phyloP scores from a whole-genome alignment of 805 yeast genomes.

The Candida tammaniensis region DNA sequence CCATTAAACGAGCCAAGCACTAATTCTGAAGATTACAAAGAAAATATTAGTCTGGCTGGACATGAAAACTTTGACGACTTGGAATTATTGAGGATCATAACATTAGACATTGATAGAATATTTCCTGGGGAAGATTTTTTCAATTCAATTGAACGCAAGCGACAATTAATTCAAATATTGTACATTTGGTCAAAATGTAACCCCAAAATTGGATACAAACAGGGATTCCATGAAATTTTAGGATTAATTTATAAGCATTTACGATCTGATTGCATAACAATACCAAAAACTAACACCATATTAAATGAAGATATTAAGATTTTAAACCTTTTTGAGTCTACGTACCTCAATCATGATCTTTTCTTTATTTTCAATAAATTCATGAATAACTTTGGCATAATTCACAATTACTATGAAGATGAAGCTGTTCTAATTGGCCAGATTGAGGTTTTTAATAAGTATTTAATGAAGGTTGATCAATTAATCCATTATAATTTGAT shows the following conservation, averaged over 20 bases:
- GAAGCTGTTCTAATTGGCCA: conserved; percentile 44
- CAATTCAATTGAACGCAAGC: conserved; percentile 21
- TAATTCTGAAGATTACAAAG: neutral
- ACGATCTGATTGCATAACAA: conserved; percentile 30
- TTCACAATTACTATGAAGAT: conserved; percentile 32
- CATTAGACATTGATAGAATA: conserved; percentile 51
- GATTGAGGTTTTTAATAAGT: conserved; percentile 46
- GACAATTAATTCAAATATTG: conserved; percentile 39
- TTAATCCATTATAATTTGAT: conserved; percentile 43
- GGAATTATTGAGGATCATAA: conserved; percentile 41
- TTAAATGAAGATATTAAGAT: conserved; percentile 31
- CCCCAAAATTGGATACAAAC: conserved; percentile 47
- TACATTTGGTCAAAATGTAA: conserved; percentile 51
- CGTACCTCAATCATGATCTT: conserved; percentile 40
- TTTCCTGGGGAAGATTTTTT: conserved; percentile 46
- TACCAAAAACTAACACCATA: conserved; percentile 24
- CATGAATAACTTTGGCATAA: conserved; percentile 39
- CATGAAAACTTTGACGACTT: too few species aligned
- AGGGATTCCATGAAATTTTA: conserved; percentile 54
- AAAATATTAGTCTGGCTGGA: too few species aligned
- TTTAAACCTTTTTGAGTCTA: conserved; percentile 35
- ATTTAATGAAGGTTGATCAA: conserved; percentile 50
- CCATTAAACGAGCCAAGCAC: conserved; percentile 7
- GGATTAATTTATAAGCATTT: conserved; percentile 47
- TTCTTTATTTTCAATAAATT: conserved; percentile 43